Conservation (phyloP, 805 yeast genomes). For the Nakazawaea sp. region DNA sequence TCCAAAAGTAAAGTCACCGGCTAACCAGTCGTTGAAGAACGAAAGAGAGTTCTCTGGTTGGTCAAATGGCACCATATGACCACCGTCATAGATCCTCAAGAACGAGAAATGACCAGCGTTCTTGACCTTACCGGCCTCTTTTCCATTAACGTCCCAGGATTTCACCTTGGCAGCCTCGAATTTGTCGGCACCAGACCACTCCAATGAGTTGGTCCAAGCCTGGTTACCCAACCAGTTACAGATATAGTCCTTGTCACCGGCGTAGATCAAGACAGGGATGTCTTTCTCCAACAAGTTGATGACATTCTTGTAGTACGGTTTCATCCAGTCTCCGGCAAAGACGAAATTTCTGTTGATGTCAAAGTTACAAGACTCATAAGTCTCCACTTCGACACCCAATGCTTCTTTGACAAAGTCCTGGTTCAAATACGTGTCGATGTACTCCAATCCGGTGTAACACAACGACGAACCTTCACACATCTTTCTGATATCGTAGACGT, state of each 20-base stretch:
- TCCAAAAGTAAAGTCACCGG: constrained; percentile 39
- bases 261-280: constrained; percentile 78
- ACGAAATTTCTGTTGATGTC: constrained; percentile 42
- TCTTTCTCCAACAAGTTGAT: constrained; percentile 56
- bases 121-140: constrained; percentile 66
- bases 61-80: constrained; percentile 90
- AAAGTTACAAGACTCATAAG: constrained; percentile 45
- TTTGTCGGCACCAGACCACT: constrained; percentile 52
- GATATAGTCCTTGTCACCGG: constrained; percentile 92
- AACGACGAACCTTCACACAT: constrained; percentile 42
- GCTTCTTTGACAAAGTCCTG: constrained; percentile 44
- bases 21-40: constrained; percentile 71
- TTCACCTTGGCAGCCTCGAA: constrained; percentile 29
- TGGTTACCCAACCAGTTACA: constrained; percentile 91
- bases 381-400: constrained; percentile 48
- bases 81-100: constrained; percentile 73
- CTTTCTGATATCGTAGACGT: constrained; percentile 59
- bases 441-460: constrained; percentile 46
- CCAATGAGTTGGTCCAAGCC: constrained; percentile 69
- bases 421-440: constrained; percentile 46
- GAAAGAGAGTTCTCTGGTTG: constrained; percentile 69
- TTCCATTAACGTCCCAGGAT: constrained; percentile 23
- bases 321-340: constrained; percentile 59
- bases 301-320: constrained; percentile 54
- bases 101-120: constrained; percentile 66